Evolutionary conservation across 2,329 filamentous ascomycete species (phyloP).

Genomic region (Penicillium concentricum): DNA sequence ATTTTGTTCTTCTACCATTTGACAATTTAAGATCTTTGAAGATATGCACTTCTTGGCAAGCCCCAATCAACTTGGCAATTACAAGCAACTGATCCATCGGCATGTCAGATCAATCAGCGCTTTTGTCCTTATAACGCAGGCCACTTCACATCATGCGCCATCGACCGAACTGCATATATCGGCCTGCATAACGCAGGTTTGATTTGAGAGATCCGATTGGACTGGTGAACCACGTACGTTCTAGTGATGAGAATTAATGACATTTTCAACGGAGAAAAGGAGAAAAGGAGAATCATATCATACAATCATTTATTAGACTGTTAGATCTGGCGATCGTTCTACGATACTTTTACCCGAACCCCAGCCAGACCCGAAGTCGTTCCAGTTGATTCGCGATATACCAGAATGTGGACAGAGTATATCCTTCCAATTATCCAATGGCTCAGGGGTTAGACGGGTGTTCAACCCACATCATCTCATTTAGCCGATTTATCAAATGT

Average conservation of each 20-base stretch:
- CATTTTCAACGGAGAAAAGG: neutral
- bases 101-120: neutral
- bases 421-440: neutral
- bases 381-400: no score
- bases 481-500: conserved; percentile 2
- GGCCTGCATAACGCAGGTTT: neutral
- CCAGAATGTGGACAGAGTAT: neutral
- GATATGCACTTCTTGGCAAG: neutral
- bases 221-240: neutral
- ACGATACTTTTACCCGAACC: no score
- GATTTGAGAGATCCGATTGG: neutral
- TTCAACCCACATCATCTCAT: neutral
- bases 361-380: neutral
- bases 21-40: neutral
- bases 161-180: neutral
- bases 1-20: neutral
- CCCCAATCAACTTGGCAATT: neutral
- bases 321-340: no score
- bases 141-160: neutral
- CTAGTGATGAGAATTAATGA: no score
- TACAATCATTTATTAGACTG: no score
- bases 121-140: neutral
- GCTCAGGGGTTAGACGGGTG: neutral
- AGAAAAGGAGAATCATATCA: no score
- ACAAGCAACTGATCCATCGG: neutral